These are phyloP conservation scores for Pythium sp. DNA, from an alignment of 352 stramenopile species.

Conservation along the genomic window DNA sequence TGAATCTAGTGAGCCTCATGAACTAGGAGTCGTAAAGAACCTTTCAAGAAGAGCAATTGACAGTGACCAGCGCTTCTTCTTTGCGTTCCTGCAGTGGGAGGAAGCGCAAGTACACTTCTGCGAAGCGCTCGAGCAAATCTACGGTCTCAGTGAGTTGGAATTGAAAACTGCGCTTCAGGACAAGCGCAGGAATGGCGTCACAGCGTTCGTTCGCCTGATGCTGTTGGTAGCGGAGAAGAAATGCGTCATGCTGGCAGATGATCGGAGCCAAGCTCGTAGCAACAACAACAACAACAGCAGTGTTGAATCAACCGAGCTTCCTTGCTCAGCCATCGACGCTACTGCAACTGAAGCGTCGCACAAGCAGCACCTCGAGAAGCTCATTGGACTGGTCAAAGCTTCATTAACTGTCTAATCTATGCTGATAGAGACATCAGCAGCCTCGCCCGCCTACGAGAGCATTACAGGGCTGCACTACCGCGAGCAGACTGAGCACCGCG, in stretches of 20 bases:
- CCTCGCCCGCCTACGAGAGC: conserved; percentile 60
- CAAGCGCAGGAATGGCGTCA: conserved; percentile 18
- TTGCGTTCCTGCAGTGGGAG: conserved; percentile 26
- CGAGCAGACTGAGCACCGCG: conserved; percentile 54
- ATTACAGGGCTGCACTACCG: conserved; percentile 60
- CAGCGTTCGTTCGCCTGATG: conserved; percentile 23
- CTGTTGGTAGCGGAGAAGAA: conserved; percentile 14
- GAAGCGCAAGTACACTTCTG: conserved; percentile 13
- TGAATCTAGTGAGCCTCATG: neutral
- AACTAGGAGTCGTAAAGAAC: neutral
- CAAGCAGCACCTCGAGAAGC: conserved; percentile 49
- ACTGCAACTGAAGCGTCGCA: conserved; percentile 12
- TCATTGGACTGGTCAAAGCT: conserved; percentile 51
- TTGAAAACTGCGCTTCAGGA: conserved; percentile 3
- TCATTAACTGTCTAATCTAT: conserved; percentile 19
- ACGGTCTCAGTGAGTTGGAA: conserved; percentile 8
- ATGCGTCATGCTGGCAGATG: conserved; percentile 2
- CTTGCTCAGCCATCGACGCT: neutral
- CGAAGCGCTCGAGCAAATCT: conserved; percentile 21
- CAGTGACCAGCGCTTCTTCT: neutral
- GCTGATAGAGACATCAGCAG: conserved; percentile 22
- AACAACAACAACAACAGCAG: conserved; percentile 9
- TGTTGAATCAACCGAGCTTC: neutral
- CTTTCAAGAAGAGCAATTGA: neutral
- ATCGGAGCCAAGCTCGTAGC: conserved; percentile 12